A percentile compares a stretch with the other conserved stretches of the same genome.
phyloP scores from a whole-genome alignment of 73 alveolate species.

The Paraurostyla sp. region DNA sequence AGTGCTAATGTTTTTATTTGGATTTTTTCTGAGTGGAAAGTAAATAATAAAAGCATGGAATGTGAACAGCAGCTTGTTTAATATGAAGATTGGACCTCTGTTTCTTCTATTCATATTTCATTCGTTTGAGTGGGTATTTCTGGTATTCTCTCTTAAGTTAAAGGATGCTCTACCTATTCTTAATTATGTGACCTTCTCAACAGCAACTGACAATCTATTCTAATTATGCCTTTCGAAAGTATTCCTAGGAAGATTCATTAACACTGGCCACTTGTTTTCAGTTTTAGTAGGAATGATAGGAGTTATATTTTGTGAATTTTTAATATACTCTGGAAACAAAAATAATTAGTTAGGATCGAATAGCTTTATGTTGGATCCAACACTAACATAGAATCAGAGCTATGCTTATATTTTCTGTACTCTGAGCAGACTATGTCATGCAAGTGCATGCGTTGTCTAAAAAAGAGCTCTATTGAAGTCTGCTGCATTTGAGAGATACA shows the following conservation, averaged over 20 bases:
- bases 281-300: conserved; percentile 5
- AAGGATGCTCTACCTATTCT: not conserved
- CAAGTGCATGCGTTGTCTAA: not conserved
- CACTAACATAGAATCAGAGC: not conserved
- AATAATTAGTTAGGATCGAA: not conserved
- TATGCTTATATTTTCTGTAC: conserved; percentile 7
- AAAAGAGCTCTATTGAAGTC: conserved; percentile 4
- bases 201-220: conserved; percentile 6
- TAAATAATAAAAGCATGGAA: conserved; percentile 13
- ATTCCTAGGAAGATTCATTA: not conserved
- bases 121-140: conserved; percentile 39
- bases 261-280: conserved; percentile 31
- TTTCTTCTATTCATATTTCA: conserved; percentile 14
- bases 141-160: not conserved
- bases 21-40: not conserved
- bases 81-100: not conserved
- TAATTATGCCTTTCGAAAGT: not conserved
- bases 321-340: not conserved
- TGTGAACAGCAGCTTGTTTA: not conserved
- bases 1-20: conserved; percentile 29
- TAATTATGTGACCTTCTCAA: conserved; percentile 30
- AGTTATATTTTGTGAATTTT: conserved; percentile 35
- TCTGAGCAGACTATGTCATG: conserved; percentile 38
- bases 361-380: not conserved
- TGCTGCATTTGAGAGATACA: conserved; percentile 37